Base-by-base conservation (phyloP, 2,329 filamentous ascomycete genomes). In the Pyricularia grisea region DNA sequence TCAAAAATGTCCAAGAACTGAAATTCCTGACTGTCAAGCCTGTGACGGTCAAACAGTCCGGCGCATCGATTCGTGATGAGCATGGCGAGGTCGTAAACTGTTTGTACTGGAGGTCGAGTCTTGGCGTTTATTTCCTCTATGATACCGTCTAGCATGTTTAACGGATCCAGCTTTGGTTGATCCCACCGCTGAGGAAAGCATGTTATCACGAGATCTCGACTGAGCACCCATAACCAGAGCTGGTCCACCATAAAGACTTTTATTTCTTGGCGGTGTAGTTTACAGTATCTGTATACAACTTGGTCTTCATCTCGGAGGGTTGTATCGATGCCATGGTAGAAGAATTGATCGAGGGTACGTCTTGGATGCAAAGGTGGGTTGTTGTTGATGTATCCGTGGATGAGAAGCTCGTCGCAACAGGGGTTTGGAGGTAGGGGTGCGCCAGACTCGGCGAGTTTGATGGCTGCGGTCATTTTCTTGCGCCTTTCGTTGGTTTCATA, bases 241-340 rank as follows among this genome's bases (percentile, higher is more conserved):
- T 90, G 88, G 74, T 90, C 88, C 0, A 90, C 88, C 87, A 90
- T 90, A 74, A 88, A 88, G 2, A 90, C 83, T 70, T 88, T 88
- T 0, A 82, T 81, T 69, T 87, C 84, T 20, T 68, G 23, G 1
- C 77, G 72, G 1, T 71, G 71, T 66, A 78, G 72, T 27, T 73
- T 74, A 77, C 77, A 75, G 72, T 89, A 89, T 12, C 88, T 82
- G 73, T 86, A 89, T 0, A 90, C 87, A 0, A 90, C 88, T 74
- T 90, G 88, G 72, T 90, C 87, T 36, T 80, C 79, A 71, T 90
- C 88, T 50, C 88, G 83, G 10, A 78, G 81, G 63, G 83, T 79
- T 0, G 88, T 90, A 72, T 89, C 84, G 67, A 87, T 86, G 65
- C 87, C 87, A 58, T 88, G 86, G 72, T 90, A 90, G 74, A 87